Evolutionary conservation across 331 rosid genomes (phyloP).

Genomic region (Spiraea crenata): DNA sequence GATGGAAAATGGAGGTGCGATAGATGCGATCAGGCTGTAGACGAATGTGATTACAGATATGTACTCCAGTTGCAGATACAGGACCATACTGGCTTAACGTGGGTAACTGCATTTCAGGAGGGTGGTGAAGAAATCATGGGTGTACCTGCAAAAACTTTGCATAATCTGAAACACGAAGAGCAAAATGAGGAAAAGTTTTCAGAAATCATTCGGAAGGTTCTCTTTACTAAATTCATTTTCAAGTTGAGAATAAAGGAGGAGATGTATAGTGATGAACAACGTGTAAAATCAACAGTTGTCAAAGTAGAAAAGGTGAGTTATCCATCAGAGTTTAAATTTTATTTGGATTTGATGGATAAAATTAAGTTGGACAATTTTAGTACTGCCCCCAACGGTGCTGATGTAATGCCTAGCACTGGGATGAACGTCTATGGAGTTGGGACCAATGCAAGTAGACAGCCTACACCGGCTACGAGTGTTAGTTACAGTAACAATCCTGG

Average conservation of each 20-base stretch:
- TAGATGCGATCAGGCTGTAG: constrained; percentile 61
- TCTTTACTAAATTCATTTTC: constrained; percentile 55
- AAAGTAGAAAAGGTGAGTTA: constrained; percentile 67
- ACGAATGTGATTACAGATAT: constrained; percentile 79
- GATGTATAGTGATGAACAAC: constrained; percentile 75
- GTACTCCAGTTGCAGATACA: constrained; percentile 74
- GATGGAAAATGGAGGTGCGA: constrained; percentile 96
- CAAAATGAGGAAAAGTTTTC: constrained; percentile 67
- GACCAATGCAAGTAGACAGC: constrained; percentile 38
- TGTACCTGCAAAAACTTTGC: constrained; percentile 65
- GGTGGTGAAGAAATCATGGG: constrained; percentile 89
- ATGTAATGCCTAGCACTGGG: constrained; percentile 30
- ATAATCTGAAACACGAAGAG: constrained; percentile 58
- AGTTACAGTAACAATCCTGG: constrained; percentile 31
- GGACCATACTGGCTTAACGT: constrained; percentile 78
- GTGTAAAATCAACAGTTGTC: constrained; percentile 73
- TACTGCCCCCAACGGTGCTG: constrained; percentile 33
- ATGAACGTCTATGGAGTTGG: constrained; percentile 28
- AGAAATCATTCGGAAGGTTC: constrained; percentile 59
- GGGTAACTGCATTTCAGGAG: constrained; percentile 97
- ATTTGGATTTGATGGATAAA: constrained; percentile 60
- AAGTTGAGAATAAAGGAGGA: constrained; percentile 90
- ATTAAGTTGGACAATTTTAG: constrained; percentile 34
- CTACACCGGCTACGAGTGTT: constrained; percentile 22
- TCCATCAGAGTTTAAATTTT: constrained; percentile 42